These are phyloP conservation scores for Barnettozyma californica DNA, from an alignment of 805 yeast species.

Conservation along the genomic window DNA sequence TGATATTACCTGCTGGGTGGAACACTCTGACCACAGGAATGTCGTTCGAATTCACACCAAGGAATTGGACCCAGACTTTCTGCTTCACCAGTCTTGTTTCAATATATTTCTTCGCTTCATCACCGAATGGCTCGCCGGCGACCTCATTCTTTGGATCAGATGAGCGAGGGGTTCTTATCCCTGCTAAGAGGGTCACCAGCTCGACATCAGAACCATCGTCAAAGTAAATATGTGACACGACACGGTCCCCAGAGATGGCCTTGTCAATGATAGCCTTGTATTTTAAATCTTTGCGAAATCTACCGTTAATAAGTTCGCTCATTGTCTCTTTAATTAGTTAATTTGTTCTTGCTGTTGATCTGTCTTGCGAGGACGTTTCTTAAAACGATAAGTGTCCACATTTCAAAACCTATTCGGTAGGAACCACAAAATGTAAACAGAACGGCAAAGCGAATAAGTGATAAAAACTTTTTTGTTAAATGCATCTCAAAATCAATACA, in stretches of 20 bases:
- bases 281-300: constrained; percentile 24
- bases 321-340: constrained; percentile 6
- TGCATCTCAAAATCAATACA: too few relatives aligned
- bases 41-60: constrained; percentile 61
- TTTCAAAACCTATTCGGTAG: background rate
- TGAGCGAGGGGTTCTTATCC: constrained; percentile 67
- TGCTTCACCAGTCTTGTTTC: constrained; percentile 60
- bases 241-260: constrained; percentile 73
- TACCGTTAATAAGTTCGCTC: constrained; percentile 22
- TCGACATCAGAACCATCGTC: constrained; percentile 47
- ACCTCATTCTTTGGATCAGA: constrained; percentile 35
- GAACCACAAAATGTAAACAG: background rate
- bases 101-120: constrained; percentile 59
- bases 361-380: too few relatives aligned
- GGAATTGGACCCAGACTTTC: constrained; percentile 47
- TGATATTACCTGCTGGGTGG: constrained; percentile 77
- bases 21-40: constrained; percentile 51
- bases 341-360: background rate
- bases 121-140: constrained; percentile 55
- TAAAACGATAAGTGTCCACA: background rate
- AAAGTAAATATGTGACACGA: constrained; percentile 52
- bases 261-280: constrained; percentile 59
- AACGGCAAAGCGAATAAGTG: background rate
- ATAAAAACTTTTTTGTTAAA: too few relatives aligned
- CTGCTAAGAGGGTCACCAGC: constrained; percentile 64